A percentile compares a stretch with the other conserved stretches of the same genome.
phyloP scores from a whole-genome alignment of 495 filamentous ascomycete species.

The Cryomyces antarcticus region DNA sequence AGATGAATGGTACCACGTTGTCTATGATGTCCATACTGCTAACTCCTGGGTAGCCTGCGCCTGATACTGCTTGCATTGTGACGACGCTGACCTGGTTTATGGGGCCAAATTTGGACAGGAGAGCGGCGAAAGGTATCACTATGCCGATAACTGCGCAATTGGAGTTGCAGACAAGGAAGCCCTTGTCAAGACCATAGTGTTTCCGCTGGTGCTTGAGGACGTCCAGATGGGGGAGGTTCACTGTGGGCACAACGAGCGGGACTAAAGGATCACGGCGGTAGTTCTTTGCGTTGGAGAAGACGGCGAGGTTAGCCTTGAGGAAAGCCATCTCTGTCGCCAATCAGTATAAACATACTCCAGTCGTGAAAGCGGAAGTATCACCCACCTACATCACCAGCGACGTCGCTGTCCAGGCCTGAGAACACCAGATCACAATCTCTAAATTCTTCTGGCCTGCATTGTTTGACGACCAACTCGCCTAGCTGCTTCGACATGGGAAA shows the following conservation, averaged over 20 bases:
- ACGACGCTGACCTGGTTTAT: conserved; percentile 21
- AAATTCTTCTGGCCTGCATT: conserved; percentile 20
- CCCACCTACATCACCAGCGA: conserved; percentile 23
- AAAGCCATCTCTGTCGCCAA: conserved; percentile 21
- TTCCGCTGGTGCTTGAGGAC: conserved; percentile 21
- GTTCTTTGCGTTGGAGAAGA: conserved; percentile 27
- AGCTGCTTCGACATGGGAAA: conserved; percentile 20
- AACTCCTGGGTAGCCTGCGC: conserved; percentile 24
- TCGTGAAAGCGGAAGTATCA: background rate
- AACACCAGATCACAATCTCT: conserved; percentile 23
- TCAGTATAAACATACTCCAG: too few relatives aligned
- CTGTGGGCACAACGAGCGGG: conserved; percentile 23
- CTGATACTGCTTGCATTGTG: conserved; percentile 24
- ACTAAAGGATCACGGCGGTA: conserved; percentile 23
- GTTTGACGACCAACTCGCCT: conserved; percentile 20
- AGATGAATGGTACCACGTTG: conserved; percentile 25
- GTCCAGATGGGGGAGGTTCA: conserved; percentile 21
- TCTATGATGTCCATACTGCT: conserved; percentile 27
- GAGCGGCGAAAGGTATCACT: conserved; percentile 23
- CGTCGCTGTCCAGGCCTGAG: conserved; percentile 24
- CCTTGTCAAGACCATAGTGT: conserved; percentile 14
- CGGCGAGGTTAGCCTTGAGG: conserved; percentile 18
- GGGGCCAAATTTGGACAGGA: conserved; percentile 20
- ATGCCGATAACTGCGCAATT: conserved; percentile 27
- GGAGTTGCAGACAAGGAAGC: conserved; percentile 26